Evolutionary conservation across 306 rosid species (phyloP).

Genomic region (Pachyrhizus erosus): DNA sequence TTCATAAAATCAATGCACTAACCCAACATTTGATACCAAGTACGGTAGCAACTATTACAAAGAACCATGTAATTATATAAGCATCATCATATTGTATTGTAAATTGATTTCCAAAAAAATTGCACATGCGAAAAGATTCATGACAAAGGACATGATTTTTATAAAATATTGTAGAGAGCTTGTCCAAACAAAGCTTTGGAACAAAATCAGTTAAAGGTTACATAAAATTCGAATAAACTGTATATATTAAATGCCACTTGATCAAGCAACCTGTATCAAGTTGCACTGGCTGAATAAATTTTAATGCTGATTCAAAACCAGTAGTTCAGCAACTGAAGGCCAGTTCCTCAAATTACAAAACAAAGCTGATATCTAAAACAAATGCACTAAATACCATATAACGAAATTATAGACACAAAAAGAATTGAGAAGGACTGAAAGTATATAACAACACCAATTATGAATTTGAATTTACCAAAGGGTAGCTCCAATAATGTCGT

Average conservation of each 20-base stretch:
- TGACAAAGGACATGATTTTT: background rate
- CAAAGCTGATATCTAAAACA: conserved; percentile 15
- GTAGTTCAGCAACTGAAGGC: conserved; percentile 28
- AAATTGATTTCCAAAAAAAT: conserved; percentile 2
- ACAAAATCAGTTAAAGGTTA: conserved; percentile 27
- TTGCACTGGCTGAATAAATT: background rate
- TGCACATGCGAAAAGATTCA: conserved; percentile 17
- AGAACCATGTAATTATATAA: conserved; percentile 11
- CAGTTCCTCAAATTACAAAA: conserved; percentile 1
- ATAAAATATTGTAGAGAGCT: conserved; percentile 22
- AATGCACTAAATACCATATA: conserved; percentile 20
- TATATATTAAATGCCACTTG: conserved; percentile 36
- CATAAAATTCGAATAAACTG: conserved; percentile 28
- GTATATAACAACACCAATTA: conserved; percentile 30
- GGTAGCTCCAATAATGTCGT: conserved; percentile 89
- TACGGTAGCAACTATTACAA: conserved; percentile 11
- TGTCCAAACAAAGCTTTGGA: conserved; percentile 5
- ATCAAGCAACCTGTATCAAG: conserved; percentile 26
- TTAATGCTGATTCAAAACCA: conserved; percentile 36
- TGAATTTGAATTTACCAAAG: conserved; percentile 70
- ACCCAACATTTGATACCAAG: conserved; percentile 14
- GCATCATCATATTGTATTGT: too few relatives aligned
- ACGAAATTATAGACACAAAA: conserved; percentile 14
- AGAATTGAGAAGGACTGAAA: conserved; percentile 24
- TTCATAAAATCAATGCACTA: conserved; percentile 23